Percentiles rank a stretch among this genome's conserved stretches.
These are phyloP conservation scores for Tulasnella calospora DNA, from an alignment of 768 basidiomycete species.

Conservation along the genomic window DNA sequence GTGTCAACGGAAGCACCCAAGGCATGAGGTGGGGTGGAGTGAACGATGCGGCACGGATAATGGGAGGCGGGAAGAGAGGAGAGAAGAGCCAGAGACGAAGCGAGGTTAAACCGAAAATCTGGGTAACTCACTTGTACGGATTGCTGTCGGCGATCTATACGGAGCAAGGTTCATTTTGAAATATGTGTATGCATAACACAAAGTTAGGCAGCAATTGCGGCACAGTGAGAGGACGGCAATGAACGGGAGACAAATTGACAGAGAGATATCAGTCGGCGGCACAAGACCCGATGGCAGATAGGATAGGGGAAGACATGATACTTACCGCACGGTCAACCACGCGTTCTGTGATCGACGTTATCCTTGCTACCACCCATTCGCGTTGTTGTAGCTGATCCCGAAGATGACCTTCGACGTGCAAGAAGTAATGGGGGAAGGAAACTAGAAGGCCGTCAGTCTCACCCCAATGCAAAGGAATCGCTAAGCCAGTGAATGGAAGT, in stretches of 20 bases:
- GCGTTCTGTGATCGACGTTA: constrained; percentile 80
- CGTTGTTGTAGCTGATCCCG: constrained; percentile 84
- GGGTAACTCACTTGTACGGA: constrained; percentile 56
- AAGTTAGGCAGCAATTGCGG: neutral
- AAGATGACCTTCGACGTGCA: constrained; percentile 78
- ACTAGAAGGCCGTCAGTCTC: constrained; percentile 46
- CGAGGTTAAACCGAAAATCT: neutral
- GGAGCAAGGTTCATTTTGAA: neutral
- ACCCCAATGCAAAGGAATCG: neutral
- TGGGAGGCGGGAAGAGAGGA: neutral
- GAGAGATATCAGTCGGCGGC: neutral
- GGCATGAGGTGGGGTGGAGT: neutral
- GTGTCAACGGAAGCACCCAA: neutral
- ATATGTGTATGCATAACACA: neutral
- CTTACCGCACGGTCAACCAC: constrained; percentile 75
- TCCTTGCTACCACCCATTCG: constrained; percentile 93
- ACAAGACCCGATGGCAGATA: neutral
- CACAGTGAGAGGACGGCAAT: neutral
- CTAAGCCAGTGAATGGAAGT: neutral
- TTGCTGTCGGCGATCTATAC: constrained; percentile 72
- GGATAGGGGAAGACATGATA: constrained; percentile 13
- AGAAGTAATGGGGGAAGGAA: constrained; percentile 95
- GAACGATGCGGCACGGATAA: neutral
- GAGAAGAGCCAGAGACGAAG: neutral
- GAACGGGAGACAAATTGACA: neutral